Evolutionary conservation across 2,329 filamentous ascomycete species (phyloP), one percentile per base, ranked within the genome.

Genomic region (Drechmeria coniospora): DNA sequence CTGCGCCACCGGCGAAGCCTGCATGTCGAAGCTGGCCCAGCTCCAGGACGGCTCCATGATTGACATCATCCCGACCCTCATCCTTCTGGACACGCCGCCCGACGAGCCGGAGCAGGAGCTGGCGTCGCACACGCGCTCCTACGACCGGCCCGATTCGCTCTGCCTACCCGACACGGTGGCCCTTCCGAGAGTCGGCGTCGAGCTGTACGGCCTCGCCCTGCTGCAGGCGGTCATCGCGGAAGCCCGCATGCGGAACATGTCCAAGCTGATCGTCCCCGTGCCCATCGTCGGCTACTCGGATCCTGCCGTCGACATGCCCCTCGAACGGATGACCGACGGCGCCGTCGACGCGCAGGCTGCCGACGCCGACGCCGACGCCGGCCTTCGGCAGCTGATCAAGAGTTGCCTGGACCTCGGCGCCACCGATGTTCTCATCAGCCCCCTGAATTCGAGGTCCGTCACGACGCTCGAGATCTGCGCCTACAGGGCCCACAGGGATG

Each of bases 391-490:
- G 23, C 50, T 68, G 29, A 62, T 86, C 34, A 68, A 75, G 39
- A 72, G 65, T 42, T 93, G 83, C 45, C 57, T 95, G 15, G 83
- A 93, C 44, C 72, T 79, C 4, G 90, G 90, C 20, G 87, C 87
- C 8, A 65, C 79, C 17, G 87, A 95, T 51, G 81, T 93, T 26
- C 64, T 94, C 36, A 71, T 75, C 15, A 83, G 78, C 42, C 87
- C 87, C 1, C 53, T 95, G 21, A 74, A 78, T 35, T 63, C 66
- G 26, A 75, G 81, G 29, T 74, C 77, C 39, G 68, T 87, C 26
- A 74, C 80, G 33, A 74, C 76, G 17, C 61, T 93, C 27, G 75
- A 80, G 34, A 73, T 90, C 11, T 83, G 87, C 48, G 83, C 80
- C 24, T 92, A 92, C 55, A 75, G 79, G 41, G 74, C 78, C 25